Conservation (phyloP, 495 filamentous ascomycete genomes). For the Chaetomium fimeti region DNA sequence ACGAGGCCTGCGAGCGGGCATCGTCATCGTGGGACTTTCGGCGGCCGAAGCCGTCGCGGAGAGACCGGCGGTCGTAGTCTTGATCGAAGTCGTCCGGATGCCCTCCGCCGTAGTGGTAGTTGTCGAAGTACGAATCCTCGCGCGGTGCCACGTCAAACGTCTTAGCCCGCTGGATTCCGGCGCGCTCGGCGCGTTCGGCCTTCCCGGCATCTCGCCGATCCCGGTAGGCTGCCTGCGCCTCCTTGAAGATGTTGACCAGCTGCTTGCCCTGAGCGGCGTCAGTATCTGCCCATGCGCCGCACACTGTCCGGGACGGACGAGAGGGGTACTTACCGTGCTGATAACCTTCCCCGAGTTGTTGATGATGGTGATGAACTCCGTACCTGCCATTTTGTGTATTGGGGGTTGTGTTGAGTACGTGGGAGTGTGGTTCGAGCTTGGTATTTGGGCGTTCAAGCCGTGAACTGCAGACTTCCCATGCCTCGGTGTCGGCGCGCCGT, state of each 20-base stretch:
- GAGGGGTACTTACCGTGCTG: slow-evolving; percentile 65
- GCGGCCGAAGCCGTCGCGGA: slow-evolving; percentile 26
- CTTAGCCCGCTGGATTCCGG: slow-evolving; percentile 40
- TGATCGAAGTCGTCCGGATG: slow-evolving; percentile 23
- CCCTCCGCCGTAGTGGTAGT: slow-evolving; percentile 22
- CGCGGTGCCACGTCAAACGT: slow-evolving; percentile 43
- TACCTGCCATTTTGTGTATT: slow-evolving; percentile 45
- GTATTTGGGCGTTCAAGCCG: slow-evolving; percentile 4
- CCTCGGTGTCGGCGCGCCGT: not conserved
- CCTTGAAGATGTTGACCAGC: slow-evolving; percentile 79
- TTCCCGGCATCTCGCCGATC: slow-evolving; percentile 77
- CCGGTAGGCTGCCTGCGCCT: slow-evolving; percentile 79
- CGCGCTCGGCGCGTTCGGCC: slow-evolving; percentile 60
- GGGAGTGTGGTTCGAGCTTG: not conserved
- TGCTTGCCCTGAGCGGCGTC: slow-evolving; percentile 69
- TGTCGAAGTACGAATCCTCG: slow-evolving; percentile 29
- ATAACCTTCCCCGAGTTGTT: slow-evolving; percentile 92
- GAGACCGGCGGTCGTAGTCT: slow-evolving; percentile 24
- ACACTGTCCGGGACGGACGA: not conserved
- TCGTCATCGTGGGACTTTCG: slow-evolving; percentile 43
- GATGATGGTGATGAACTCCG: slow-evolving; percentile 81
- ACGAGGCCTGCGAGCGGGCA: slow-evolving; percentile 39
- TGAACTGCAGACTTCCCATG: not conserved
- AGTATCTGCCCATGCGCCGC: slow-evolving; percentile 12
- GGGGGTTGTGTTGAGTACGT: not conserved